Evolutionary conservation across 2,329 filamentous ascomycete genomes (phyloP), one percentile per base, ranked within the genome.

Genomic region (Colletotrichum musicola): DNA sequence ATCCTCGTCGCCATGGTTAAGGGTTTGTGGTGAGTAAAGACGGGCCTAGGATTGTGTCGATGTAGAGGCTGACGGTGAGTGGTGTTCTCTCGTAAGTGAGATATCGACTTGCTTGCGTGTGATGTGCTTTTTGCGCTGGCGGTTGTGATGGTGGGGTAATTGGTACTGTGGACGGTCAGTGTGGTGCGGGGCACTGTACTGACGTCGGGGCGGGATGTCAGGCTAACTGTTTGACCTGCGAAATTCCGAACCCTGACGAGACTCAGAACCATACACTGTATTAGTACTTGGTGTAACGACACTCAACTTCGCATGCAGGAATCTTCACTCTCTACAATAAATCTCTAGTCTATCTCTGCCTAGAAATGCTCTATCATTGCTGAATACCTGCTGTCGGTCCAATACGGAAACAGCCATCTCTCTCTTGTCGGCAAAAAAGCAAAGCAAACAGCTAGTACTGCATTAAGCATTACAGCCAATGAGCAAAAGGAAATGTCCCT

Each of bases 1-100:
- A 89, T 86, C 69, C 86, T 83, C 6, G 84, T 83, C 18, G 85
- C 79, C 81, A 84, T 85, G 49, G n/a, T 57, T 10, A 6, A 13
- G 14, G 18, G 20, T 1, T 6, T 53, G 12, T 16, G 12, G 4
- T 16, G n/a, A 18, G 16, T 4, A 25, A 12, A 14, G 2, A 20
- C 10, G 12, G 22, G 12, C 18, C 13, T 10, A 1, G 27, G 7
- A 12, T 10, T 46, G 47, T 44, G 6, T 54, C 38, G 4, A 25
- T 25, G 22, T 4, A 25, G 22, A 25, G 22, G 22, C 22, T 25
- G 22, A 4, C 3, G 40, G 18, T 59, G 56, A 1, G 12, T 6
- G 50, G 3, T 20, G 10, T 25, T 38, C 16, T 49, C 50, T 40
- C 57, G 61, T 56, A 57, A 63, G 51, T 63, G 61, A 63, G 30